Evolutionary conservation across 495 filamentous ascomycete species (phyloP), one percentile per base, ranked within the genome.

Genomic region (Hypoxylon subgilvum): DNA sequence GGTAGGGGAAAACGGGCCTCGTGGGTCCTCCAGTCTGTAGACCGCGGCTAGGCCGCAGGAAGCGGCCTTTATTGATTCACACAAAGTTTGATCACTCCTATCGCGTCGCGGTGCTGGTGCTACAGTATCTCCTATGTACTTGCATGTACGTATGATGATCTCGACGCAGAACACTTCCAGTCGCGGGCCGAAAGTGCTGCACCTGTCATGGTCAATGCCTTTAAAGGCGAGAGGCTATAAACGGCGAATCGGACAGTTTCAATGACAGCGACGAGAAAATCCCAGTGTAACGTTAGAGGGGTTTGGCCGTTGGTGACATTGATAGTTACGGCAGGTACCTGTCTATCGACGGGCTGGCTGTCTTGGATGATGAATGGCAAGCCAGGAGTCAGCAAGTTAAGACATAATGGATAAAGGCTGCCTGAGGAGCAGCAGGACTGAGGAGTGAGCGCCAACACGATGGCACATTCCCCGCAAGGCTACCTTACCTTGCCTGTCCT

Each of bases 141-240:
- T n/a, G n/a, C n/a, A n/a, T n/a, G n/a, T n/a, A n/a, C n/a, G n/a
- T n/a, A 56, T 52, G 41, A 49, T 36, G 51, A 48, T 17, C 46
- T 31, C 43, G 30, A 68, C 44, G 49, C n/a, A n/a, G n/a, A n/a
- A 42, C 42, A 52, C 13, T 43, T 13, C 41, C 53, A 16, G 25
- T 51, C 19, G 39, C 56, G 60, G 60, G 52, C 63, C 67, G 64
- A 69, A 67, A 65, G 59, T 41, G 32, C 41, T 64, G 49, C 50
- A 36, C 50, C 59, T 65, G 55, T 54, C 31, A 47, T 31, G 21
- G 39, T 27, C 30, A 36, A 48, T n/a, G 9, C n/a, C n/a, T 61
- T 48, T 30, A 19, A 50, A 47, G 49, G 46, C 38, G 8, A 61
- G 41, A 61, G 39, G 45, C 42, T 32, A 57, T 42, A 47, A 43